Base-by-base conservation (phyloP, 2,329 filamentous ascomycete species). In the Ceratocystis diversiconidia region DNA sequence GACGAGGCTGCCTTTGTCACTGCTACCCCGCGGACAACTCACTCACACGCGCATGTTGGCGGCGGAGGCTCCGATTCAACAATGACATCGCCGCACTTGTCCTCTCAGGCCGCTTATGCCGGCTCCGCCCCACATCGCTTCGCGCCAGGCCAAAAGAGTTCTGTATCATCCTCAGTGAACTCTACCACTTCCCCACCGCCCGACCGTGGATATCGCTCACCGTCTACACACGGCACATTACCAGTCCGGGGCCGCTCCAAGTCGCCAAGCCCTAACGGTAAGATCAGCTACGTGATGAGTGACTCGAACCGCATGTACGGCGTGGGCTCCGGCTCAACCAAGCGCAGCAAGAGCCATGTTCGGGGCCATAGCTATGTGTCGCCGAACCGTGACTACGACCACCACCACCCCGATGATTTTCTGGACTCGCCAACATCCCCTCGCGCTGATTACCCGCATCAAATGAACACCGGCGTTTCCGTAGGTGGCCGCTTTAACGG, bases 21-120 rank as follows among this genome's bases (percentile, higher is more conserved):
- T 36, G 10, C 30, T 10, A 48, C 43, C 44, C 46, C 32, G 5
- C 64, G 48, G 32, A 57, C 59, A 44, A 60, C 19, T 19, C 64
- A 10, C 64, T 62, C 64, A 8, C 64, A 62, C 59, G 44, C 64
- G 2, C 64, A 62, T 36, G 32, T 61, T 36, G 36, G 28, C 44
- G 62, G 48, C 32, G 48, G n/a, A 5, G 50, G 30, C 36, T 28
- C 19, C 25, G 50, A 55, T n/a, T 60, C 52, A 6, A 30, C 52
- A 41, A 59, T 59, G 52, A 30, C 52, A 28, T 57, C 15, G 25
- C n/a, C 55, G 25, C 55, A 10, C 28, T 41, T 32, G n/a, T 10
- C 55, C 30, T 55, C 15, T 19, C 43, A 30, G 50, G 32, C 63
- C 41, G 62, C 19, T 25, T 57, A 48, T 28, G 30, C 52, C 22